These are phyloP conservation scores for Stemphylium lycopersici DNA, from an alignment of 2,329 filamentous ascomycete species.

Conservation along the genomic window DNA sequence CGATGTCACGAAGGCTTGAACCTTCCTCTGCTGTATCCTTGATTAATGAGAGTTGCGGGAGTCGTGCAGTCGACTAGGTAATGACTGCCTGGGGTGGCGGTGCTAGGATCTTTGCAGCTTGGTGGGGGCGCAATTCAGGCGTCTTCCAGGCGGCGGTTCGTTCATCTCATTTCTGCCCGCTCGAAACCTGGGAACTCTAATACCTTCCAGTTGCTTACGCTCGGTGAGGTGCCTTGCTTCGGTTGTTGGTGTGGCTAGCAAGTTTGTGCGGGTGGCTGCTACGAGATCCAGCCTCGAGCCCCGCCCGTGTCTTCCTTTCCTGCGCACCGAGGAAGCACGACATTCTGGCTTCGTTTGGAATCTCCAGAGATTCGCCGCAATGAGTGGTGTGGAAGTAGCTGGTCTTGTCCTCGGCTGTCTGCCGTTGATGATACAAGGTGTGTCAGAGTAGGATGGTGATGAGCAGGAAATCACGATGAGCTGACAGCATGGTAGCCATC, in stretches of 20 bases:
- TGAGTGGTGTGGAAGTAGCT: constrained; percentile 43
- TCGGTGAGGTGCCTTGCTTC: background rate
- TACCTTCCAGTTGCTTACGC: background rate
- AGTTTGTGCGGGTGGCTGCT: constrained; percentile 2
- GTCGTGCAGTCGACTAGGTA: constrained; percentile 1
- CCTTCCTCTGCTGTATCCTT: constrained; percentile 2
- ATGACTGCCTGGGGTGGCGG: constrained; percentile 7
- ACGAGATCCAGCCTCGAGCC: constrained; percentile 9
- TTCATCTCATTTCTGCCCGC: constrained; percentile 2
- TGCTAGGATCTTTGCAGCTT: constrained; percentile 11
- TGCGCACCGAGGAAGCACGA: constrained; percentile 11
- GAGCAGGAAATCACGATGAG: background rate
- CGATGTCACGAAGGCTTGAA: background rate
- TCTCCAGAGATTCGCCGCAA: constrained; percentile 7
- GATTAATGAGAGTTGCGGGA: background rate
- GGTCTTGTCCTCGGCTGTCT: constrained; percentile 47
- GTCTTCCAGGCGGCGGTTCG: constrained; percentile 2
- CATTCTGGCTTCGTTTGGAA: background rate
- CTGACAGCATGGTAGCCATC: constrained; percentile 25
- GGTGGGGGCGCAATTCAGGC: constrained; percentile 17
- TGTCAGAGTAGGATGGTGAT: constrained; percentile 9
- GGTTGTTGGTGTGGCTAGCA: background rate
- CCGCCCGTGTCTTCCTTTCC: constrained; percentile 11
- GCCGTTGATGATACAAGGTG: constrained; percentile 47
- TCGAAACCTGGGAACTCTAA: background rate